Evolutionary conservation across 352 stramenopile genomes (phyloP), one percentile per base, ranked within the genome.

Genomic region (Phytophthora aleatoria): DNA sequence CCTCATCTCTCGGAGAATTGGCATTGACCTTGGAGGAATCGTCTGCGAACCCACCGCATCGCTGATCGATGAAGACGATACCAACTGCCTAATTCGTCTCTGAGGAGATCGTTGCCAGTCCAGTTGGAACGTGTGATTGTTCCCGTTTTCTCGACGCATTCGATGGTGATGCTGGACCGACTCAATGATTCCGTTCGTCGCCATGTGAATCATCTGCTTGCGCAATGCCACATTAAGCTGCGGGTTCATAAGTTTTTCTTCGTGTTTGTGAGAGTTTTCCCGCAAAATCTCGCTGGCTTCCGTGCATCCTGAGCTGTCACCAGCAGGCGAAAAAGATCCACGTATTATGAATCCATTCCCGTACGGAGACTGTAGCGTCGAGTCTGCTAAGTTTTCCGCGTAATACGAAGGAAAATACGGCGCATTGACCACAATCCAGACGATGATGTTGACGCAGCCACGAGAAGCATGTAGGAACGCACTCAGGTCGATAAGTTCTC

Each of bases 141-240:
- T 89, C 6, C 79, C 66, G 45, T 93, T 84, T 27, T 80, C 77
- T 30, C 76, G 76, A 31, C 86, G 74, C 47, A 89, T 81, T 0
- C 79, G 75, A 54, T 94, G 87, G 56, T 88, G 91, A 44, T 94
- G 85, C 55, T 94, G 75, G 16, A 96, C 76, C 0, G 90, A 93
- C 61, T 94, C 83, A 42, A 95, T 86, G 55, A 97, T 97, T 0
- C 90, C 90, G 0, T 83, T 89, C 15, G 89, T 97, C 2, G 90
- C 87, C 82, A 96, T 94, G 49, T 93, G 83, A 56, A 97, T 91
- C 74, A 97, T 94, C 58, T 97, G 87, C 35, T 76, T 82, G 24
- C 87, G 76, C 27, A 97, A 69, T 1, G 88, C 90, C 3, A 81
- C 74, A 67, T 97, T 97, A 4, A 97, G 76, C 55, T 97, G 85